These are phyloP conservation scores for Colletotrichum falcatum DNA, from an alignment of 2,329 filamentous ascomycete genomes.

Conservation along the genomic window DNA sequence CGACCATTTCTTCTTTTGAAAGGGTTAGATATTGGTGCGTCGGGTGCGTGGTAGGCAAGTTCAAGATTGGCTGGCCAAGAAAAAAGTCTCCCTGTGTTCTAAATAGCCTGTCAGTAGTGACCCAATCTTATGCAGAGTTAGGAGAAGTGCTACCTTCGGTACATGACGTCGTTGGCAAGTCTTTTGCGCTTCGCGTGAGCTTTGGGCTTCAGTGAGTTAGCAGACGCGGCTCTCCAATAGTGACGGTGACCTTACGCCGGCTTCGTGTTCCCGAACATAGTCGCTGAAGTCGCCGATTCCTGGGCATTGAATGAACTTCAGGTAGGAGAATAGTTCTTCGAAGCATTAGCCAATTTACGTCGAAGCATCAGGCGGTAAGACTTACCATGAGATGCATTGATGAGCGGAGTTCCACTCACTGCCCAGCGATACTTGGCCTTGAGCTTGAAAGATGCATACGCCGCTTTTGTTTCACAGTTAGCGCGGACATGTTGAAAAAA, in stretches of 20 bases:
- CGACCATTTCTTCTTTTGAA: constrained; percentile 44
- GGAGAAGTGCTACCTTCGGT: constrained; percentile 29
- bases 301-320: constrained; percentile 48
- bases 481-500: constrained; percentile 34
- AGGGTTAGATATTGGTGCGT: constrained; percentile 45
- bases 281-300: constrained; percentile 1
- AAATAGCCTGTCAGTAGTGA: background rate
- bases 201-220: constrained; percentile 29
- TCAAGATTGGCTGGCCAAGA: constrained; percentile 45
- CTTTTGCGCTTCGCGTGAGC: background rate
- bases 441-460: constrained; percentile 43
- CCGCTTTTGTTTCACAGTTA: constrained; percentile 35
- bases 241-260: background rate
- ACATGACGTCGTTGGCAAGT: constrained; percentile 25
- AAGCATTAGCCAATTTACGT: background rate
- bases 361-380: background rate
- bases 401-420: constrained; percentile 52
- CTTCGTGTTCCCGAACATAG: constrained; percentile 42
- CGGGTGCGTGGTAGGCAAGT: constrained; percentile 40
- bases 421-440: constrained; percentile 51
- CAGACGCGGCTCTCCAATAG: background rate
- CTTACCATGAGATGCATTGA: constrained; percentile 50
- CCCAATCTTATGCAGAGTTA: no score
- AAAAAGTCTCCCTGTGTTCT: constrained; percentile 49
- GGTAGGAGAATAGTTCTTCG: constrained; percentile 51